Evolutionary conservation across 306 rosid species (phyloP).

Genomic region (Lablab purpureus): DNA sequence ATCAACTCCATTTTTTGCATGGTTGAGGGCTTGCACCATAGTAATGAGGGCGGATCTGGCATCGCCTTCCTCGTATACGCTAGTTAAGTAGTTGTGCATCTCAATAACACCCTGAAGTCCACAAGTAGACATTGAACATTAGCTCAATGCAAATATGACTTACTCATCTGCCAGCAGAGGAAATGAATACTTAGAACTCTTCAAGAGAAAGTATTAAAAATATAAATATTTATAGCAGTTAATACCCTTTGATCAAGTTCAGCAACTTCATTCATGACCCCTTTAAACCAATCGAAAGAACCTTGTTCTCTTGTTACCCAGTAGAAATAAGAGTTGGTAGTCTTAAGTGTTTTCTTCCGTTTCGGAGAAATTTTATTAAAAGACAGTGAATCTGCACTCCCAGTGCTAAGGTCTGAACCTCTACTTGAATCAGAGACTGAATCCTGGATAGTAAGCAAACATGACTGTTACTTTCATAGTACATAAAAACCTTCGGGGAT

Average conservation of each 20-base stretch:
- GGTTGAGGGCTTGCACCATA: conserved; percentile 98
- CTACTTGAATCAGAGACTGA: conserved; percentile 64
- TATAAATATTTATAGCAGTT: conserved; percentile 14
- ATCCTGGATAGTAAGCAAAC: conserved; percentile 62
- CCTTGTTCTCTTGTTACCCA: conserved; percentile 97
- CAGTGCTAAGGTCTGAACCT: conserved; percentile 61
- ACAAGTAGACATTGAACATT: conserved; percentile 36
- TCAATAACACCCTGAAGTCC: conserved; percentile 87
- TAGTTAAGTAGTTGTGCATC: conserved; percentile 96
- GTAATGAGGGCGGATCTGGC: conserved; percentile 97
- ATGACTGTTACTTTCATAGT: background rate
- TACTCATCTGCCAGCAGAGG: conserved; percentile 29
- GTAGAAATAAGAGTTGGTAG: conserved; percentile 90
- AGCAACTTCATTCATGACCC: conserved; percentile 95
- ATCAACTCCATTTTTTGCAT: conserved; percentile 93
- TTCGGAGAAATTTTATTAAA: conserved; percentile 62
- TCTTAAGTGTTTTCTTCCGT: conserved; percentile 70
- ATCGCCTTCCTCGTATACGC: conserved; percentile 96
- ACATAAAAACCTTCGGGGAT: conserved; percentile 2
- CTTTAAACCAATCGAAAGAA: conserved; percentile 98
- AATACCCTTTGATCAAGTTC: conserved; percentile 85
- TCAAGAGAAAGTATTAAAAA: conserved; percentile 17
- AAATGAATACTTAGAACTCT: conserved; percentile 19
- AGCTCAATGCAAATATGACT: conserved; percentile 33
- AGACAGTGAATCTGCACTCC: conserved; percentile 56